Evolutionary conservation across 768 basidiomycete genomes (phyloP), one percentile per base, ranked within the genome.

Genomic region (Saitozyma podzolica): DNA sequence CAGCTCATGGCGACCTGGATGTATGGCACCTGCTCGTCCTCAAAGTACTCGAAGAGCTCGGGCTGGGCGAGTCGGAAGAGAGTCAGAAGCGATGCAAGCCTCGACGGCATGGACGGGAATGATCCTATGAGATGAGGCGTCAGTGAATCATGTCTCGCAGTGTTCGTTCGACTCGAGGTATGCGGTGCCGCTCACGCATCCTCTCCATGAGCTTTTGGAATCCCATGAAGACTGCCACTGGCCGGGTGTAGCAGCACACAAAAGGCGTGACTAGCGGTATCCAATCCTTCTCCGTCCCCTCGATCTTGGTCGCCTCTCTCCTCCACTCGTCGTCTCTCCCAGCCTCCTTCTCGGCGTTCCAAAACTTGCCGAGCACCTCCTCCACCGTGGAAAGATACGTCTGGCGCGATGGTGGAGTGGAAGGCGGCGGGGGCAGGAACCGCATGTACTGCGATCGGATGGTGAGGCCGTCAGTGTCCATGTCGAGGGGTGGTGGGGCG

Each of bases 1-100:
- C 70, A 76, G 59, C 72, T 69, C 58, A 68, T 57, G 10, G 61
- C 70, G 13, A 76, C 67, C 40, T 73, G 58, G 4, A 66, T 54
- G 53, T 68, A 72, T 6, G 67, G 68, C 8, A 76, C 72, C 49
- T 73, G 74, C 52, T 76, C 74, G 52, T 76, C 72, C 49, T 76
- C 74, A 54, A 73, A 76, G 58, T 72, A 76, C 9, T 62, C 62
- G 56, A 67, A 66, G 1, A 76, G 62, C 40, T 76, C 74, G 0
- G 74, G 74, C 17, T 63, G 41, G 17, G 70, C 67, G 13, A 66
- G 63, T 10, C 72, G 63, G 58, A 76, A 71, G 9, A 76, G 66
- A 9, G 72, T 72, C 19, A 76, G 62, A 37, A 76, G 54, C 6
- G 63, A 65, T 3, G 74, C 74, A 6, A 76, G 42, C 4, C 70